Evolutionary conservation across 176 grass and related monocot species (phyloP).

Genomic region (Oryza glumipatula): DNA sequence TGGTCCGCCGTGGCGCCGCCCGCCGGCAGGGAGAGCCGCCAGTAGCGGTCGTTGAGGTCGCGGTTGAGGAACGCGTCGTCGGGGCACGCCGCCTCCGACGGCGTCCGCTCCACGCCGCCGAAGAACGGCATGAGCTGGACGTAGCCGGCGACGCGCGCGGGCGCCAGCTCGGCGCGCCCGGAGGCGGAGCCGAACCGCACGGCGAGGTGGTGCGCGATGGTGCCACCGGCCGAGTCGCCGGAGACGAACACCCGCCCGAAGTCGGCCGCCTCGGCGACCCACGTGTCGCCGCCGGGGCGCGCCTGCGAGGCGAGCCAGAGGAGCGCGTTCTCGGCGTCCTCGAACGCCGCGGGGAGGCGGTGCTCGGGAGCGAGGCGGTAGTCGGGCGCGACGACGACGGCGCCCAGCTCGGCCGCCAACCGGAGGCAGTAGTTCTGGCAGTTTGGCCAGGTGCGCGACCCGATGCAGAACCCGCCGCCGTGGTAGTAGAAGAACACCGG

Average conservation of each 20-base stretch:
- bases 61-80: slow-evolving; percentile 69
- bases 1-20: slow-evolving; percentile 71
- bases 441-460: slow-evolving; percentile 83
- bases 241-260: slow-evolving; percentile 64
- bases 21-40: slow-evolving; percentile 73
- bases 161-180: slow-evolving; percentile 48
- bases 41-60: slow-evolving; percentile 78
- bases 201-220: slow-evolving; percentile 76
- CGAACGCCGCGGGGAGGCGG: slow-evolving; percentile 69
- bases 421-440: slow-evolving; percentile 89
- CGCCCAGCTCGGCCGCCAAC: slow-evolving; percentile 66
- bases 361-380: slow-evolving; percentile 89
- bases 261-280: slow-evolving; percentile 61
- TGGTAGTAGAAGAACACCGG: slow-evolving; percentile 87
- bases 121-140: slow-evolving; percentile 88
- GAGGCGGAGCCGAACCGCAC: slow-evolving; percentile 61
- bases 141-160: slow-evolving; percentile 47
- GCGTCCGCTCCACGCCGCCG: slow-evolving; percentile 57
- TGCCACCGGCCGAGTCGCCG: slow-evolving; percentile 83
- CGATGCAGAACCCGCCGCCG: slow-evolving; percentile 83
- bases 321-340: slow-evolving; percentile 51
- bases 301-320: slow-evolving; percentile 51
- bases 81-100: slow-evolving; percentile 76
- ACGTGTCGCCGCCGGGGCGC: slow-evolving; percentile 36
- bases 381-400: slow-evolving; percentile 74